A percentile compares a stretch with the other conserved stretches of the same genome.
phyloP scores from a whole-genome alignment of 2,329 filamentous ascomycete genomes.

The Alternaria burnsii region DNA sequence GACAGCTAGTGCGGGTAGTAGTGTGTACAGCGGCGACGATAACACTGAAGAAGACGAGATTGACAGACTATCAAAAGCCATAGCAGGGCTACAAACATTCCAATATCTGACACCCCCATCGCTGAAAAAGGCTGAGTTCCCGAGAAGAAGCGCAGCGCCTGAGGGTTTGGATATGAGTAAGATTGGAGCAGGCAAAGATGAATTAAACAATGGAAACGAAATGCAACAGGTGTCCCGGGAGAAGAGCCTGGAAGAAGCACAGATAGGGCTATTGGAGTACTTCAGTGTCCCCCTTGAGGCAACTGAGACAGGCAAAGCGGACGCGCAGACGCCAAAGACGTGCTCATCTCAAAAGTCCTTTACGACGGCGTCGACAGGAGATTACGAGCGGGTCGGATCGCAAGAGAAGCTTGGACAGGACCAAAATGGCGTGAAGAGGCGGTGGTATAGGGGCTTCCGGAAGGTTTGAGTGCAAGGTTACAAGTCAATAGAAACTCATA shows the following conservation, averaged over 20 bases:
- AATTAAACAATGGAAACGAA: neutral
- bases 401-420: neutral
- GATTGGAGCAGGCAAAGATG: neutral
- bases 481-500: too few relatives aligned
- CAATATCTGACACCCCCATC: neutral
- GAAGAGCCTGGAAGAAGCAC: neutral
- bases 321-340: neutral
- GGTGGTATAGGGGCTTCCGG: slow-evolving; percentile 24
- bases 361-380: neutral
- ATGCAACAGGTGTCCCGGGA: neutral
- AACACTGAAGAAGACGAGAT: neutral
- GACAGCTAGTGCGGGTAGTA: neutral
- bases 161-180: slow-evolving; percentile 4
- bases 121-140: neutral
- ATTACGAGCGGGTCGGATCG: slow-evolving; percentile 9
- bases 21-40: neutral
- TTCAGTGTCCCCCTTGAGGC: neutral
- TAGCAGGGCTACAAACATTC: neutral
- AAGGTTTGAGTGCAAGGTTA: neutral
- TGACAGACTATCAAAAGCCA: neutral
- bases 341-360: neutral
- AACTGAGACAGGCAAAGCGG: neutral
- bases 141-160: slow-evolving; percentile 11
- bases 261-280: neutral
- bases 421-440: slow-evolving; percentile 16